Evolutionary conservation across 2,329 filamentous ascomycete genomes (phyloP).

Genomic region (Talaromyces sp.): DNA sequence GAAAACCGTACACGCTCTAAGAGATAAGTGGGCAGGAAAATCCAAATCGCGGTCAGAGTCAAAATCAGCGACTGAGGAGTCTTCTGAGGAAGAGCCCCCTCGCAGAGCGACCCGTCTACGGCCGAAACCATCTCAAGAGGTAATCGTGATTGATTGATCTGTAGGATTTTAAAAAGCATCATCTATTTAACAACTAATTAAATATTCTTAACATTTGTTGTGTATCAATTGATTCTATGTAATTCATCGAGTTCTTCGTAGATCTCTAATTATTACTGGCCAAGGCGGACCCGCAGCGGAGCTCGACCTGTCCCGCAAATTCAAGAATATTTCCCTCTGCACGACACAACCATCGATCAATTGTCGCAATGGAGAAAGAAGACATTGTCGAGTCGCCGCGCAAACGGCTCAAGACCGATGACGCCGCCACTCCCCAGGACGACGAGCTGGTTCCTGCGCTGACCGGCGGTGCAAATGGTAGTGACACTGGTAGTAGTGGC

Average conservation of each 20-base stretch:
- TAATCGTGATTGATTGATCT: neutral
- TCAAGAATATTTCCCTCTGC: neutral
- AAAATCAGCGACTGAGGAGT: neutral
- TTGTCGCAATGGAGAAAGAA: conserved; percentile 8
- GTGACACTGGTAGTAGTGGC: neutral
- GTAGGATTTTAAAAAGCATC: too few relatives aligned
- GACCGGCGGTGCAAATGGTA: conserved; percentile 2
- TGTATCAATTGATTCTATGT: neutral
- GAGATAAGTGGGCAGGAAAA: conserved; percentile 21
- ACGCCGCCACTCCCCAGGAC: conserved; percentile 9
- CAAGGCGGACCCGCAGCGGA: neutral
- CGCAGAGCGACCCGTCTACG: neutral
- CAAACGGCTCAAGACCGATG: conserved; percentile 18
- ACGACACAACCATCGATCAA: too few relatives aligned
- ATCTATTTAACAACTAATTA: neutral
- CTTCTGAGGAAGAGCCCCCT: neutral
- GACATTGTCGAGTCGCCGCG: conserved; percentile 14
- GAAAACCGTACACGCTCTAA: conserved; percentile 22
- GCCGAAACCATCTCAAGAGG: neutral
- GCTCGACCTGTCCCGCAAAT: neutral
- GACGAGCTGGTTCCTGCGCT: conserved; percentile 14
- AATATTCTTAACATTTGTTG: neutral
- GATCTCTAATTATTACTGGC: neutral
- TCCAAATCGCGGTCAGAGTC: neutral
- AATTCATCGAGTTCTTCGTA: too few relatives aligned